phyloP scores from a whole-genome alignment of 2,329 filamentous ascomycete genomes.

The Fusarium cicatricum region DNA sequence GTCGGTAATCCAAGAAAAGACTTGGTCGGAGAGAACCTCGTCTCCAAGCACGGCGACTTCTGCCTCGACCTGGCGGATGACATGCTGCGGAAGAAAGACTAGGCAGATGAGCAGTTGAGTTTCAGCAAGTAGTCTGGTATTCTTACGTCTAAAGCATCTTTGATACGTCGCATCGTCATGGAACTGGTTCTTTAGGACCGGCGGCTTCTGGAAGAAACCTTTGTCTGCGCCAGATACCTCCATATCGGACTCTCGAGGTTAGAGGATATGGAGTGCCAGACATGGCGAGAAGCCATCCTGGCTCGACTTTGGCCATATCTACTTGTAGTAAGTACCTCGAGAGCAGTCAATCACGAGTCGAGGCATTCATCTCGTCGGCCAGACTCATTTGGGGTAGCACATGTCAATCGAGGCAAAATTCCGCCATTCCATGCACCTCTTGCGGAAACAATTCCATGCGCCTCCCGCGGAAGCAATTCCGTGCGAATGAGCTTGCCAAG shows the following conservation, averaged over 20 bases:
- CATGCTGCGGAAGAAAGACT: constrained; percentile 59
- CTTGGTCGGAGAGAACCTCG: constrained; percentile 60
- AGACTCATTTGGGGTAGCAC: constrained; percentile 29
- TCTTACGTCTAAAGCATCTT: constrained; percentile 59
- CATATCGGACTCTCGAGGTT: constrained; percentile 42
- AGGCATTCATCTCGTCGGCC: constrained; percentile 15
- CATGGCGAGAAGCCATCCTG: constrained; percentile 4
- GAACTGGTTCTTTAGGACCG: constrained; percentile 63
- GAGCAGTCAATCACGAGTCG: constrained; percentile 28
- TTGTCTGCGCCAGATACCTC: constrained; percentile 54
- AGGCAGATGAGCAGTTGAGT: constrained; percentile 2
- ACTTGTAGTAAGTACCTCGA: constrained; percentile 3
- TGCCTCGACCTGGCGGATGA: constrained; percentile 50
- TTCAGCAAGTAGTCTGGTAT: neutral
- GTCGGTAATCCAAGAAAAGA: constrained; percentile 68
- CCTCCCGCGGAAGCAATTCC: too few relatives aligned
- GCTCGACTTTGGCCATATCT: neutral
- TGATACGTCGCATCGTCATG: constrained; percentile 62
- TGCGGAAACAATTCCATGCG: constrained; percentile 35
- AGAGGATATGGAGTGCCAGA: neutral
- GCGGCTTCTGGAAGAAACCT: constrained; percentile 65
- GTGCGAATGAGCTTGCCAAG: too few relatives aligned
- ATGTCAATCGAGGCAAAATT: constrained; percentile 22
- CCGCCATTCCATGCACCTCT: constrained; percentile 15
- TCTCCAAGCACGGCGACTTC: constrained; percentile 59